phyloP scores from a whole-genome alignment of 495 filamentous ascomycete species.

The Ascobolus immersus region DNA sequence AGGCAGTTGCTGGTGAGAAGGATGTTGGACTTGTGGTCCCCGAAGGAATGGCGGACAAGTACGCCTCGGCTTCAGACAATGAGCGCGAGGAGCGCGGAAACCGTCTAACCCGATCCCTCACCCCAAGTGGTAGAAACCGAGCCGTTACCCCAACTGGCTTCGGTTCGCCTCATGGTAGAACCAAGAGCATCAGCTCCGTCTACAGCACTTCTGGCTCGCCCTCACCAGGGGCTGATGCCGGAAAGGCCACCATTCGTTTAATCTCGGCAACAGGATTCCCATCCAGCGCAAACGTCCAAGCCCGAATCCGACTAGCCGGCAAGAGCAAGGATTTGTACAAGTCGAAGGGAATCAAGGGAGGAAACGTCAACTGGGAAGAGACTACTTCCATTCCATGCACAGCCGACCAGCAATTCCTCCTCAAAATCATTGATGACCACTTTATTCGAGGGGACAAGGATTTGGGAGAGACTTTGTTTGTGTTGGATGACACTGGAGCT shows the following conservation, averaged over 20 bases:
- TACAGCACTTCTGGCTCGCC: slow-evolving; percentile 26
- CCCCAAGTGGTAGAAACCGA: slow-evolving; percentile 3
- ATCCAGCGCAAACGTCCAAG: slow-evolving; percentile 50
- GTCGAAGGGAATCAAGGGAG: slow-evolving; percentile 55
- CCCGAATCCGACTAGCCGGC: slow-evolving; percentile 37
- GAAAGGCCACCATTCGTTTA: slow-evolving; percentile 58
- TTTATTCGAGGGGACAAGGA: slow-evolving; percentile 56
- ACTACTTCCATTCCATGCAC: slow-evolving; percentile 50
- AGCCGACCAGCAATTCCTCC: slow-evolving; percentile 62
- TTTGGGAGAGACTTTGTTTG: slow-evolving; percentile 66
- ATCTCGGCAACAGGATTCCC: slow-evolving; percentile 60
- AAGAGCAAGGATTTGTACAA: slow-evolving; percentile 66
- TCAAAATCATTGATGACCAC: slow-evolving; percentile 60
- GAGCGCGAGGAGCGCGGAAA: slow-evolving; percentile 5
- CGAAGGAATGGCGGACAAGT: slow-evolving; percentile 4
- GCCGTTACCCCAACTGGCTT: slow-evolving; percentile 20
- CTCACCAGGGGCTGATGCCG: slow-evolving; percentile 31
- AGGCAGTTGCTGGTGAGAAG: no score
- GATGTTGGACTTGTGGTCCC: slow-evolving; percentile 6
- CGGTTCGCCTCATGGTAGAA: slow-evolving; percentile 32
- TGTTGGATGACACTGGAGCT: slow-evolving; percentile 56
- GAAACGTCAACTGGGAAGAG: slow-evolving; percentile 45
- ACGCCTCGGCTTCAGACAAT: slow-evolving; percentile 9
- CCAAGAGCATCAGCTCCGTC: slow-evolving; percentile 40
- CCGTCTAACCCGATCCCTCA: slow-evolving; percentile 4